Percentiles rank a stretch among this genome's conserved stretches.
phyloP scores from a whole-genome alignment of 225 moss, liverwort and hornwort genomes.

The Physcomitrellopsis africana region DNA sequence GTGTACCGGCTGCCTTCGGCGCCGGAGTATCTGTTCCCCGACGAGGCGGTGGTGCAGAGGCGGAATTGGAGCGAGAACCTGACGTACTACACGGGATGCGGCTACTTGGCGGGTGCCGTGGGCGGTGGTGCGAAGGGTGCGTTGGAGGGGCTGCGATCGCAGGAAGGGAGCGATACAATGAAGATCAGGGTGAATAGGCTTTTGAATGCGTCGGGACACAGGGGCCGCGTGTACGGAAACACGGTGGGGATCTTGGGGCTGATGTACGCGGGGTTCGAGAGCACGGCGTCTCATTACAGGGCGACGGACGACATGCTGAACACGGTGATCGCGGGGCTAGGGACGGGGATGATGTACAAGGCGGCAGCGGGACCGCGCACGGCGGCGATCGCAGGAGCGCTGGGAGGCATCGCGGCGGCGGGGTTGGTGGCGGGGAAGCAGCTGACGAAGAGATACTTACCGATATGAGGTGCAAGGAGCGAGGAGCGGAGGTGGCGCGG shows the following conservation, averaged over 20 bases:
- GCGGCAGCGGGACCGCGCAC: slow-evolving; percentile 90
- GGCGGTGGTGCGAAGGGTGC: slow-evolving; percentile 66
- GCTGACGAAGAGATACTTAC: slow-evolving; percentile 74
- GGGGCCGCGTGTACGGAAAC: slow-evolving; percentile 73
- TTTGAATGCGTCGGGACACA: slow-evolving; percentile 83
- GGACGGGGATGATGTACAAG: slow-evolving; percentile 84
- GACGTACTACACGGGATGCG: slow-evolving; percentile 92
- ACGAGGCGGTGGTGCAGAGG: slow-evolving; percentile 74
- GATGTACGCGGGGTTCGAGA: slow-evolving; percentile 87
- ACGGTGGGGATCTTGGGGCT: slow-evolving; percentile 85
- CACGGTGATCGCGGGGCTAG: slow-evolving; percentile 77
- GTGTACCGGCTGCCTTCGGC: slow-evolving; percentile 70
- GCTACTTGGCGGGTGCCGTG: slow-evolving; percentile 74
- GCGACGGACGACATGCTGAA: slow-evolving; percentile 84
- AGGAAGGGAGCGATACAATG: slow-evolving; percentile 73
- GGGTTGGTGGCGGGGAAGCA: slow-evolving; percentile 82
- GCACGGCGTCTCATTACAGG: slow-evolving; percentile 65
- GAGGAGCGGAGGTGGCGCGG: too few relatives aligned
- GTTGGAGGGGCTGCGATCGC: slow-evolving; percentile 68
- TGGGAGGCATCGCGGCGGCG: slow-evolving; percentile 85
- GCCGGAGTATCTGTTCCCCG: slow-evolving; percentile 88
- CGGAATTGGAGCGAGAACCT: slow-evolving; percentile 98
- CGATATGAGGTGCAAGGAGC: slow-evolving; percentile 43
- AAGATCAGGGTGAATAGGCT: slow-evolving; percentile 85
- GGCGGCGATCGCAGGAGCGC: slow-evolving; percentile 87